These are phyloP conservation scores for Centella asiatica DNA, from an alignment of 129 eudicot species.

Conservation along the genomic window DNA sequence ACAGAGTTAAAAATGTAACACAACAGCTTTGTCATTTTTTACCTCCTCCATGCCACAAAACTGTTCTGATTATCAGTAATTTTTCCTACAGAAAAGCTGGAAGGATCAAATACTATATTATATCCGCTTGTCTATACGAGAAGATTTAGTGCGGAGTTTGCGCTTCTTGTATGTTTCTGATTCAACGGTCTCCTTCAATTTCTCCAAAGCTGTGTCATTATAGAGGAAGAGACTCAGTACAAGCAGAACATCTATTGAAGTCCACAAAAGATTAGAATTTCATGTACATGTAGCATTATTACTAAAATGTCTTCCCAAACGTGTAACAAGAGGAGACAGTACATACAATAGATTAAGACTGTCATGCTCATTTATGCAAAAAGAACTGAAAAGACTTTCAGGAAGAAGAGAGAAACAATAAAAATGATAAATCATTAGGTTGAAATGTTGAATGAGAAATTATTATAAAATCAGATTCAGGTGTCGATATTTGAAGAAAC, in stretches of 20 bases:
- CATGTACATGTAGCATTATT: neutral
- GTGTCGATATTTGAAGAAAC: neutral
- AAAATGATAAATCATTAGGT: neutral
- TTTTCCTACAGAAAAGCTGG: neutral
- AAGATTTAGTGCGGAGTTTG: slow-evolving; percentile 31
- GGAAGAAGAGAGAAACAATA: neutral
- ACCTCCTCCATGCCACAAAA: slow-evolving; percentile 32
- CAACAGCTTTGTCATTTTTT: neutral
- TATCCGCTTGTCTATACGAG: slow-evolving; percentile 14
- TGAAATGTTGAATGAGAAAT: neutral
- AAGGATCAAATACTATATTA: slow-evolving; percentile 16
- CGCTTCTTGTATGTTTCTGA: slow-evolving; percentile 45
- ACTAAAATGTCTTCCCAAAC: neutral
- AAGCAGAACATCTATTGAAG: neutral
- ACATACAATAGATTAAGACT: neutral
- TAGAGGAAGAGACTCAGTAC: slow-evolving; percentile 7
- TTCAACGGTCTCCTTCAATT: slow-evolving; percentile 67
- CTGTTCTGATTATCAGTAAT: slow-evolving; percentile 8
- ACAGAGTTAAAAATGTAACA: neutral
- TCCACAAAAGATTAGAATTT: too few species aligned
- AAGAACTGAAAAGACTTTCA: neutral
- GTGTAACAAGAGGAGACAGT: neutral
- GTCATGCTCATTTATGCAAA: neutral
- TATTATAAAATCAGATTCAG: neutral
- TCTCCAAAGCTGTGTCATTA: slow-evolving; percentile 58